phyloP scores from a whole-genome alignment of 75 land plant species.

The Chamaecyparis obtusa region DNA sequence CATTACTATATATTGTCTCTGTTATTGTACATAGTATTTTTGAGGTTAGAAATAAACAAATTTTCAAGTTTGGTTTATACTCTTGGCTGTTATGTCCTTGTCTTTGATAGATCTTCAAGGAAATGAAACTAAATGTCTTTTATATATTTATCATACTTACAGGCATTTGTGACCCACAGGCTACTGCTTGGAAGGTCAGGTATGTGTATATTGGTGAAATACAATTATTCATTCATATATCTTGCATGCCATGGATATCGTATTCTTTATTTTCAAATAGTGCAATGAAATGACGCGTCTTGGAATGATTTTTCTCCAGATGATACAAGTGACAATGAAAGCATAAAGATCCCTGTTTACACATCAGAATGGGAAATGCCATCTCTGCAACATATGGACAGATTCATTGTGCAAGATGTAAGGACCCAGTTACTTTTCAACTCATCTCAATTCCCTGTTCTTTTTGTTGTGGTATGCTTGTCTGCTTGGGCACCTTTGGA shows the following conservation, averaged over 20 bases:
- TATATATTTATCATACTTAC: slow-evolving; percentile 11
- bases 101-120: neutral
- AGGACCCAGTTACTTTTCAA: neutral
- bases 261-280: slow-evolving; percentile 8
- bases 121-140: neutral
- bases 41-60: neutral
- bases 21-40: neutral
- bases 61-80: neutral
- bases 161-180: slow-evolving; percentile 59
- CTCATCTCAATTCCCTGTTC: neutral
- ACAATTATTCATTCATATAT: neutral
- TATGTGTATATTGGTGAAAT: neutral
- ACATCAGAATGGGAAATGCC: slow-evolving; percentile 54
- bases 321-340: neutral
- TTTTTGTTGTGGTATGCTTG: neutral
- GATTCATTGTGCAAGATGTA: slow-evolving; percentile 46
- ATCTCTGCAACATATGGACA: slow-evolving; percentile 28
- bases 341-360: slow-evolving; percentile 10
- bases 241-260: neutral
- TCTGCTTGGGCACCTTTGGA: neutral
- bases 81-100: neutral
- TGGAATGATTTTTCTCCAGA: slow-evolving; percentile 9
- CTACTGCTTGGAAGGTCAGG: slow-evolving; percentile 43
- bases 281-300: neutral
- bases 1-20: neutral